A percentile compares a stretch with the other conserved stretches of the same genome.
Evolutionary conservation across 495 filamentous ascomycete species (phyloP).

Genomic region (Ascodesmis nigricans): DNA sequence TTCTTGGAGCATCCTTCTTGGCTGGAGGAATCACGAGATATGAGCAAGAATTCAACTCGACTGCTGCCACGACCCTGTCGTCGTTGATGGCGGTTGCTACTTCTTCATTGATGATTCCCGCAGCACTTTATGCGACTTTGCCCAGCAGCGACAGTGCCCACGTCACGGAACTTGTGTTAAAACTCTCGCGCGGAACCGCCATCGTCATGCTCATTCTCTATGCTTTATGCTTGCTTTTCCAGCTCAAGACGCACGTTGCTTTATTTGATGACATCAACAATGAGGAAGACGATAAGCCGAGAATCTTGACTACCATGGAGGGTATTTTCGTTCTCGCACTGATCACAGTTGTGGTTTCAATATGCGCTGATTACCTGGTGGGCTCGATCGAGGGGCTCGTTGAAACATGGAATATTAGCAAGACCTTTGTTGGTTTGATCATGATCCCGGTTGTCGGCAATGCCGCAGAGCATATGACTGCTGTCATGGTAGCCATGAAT

Average conservation of each 20-base stretch:
- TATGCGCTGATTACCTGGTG: slow-evolving; percentile 87
- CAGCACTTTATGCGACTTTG: slow-evolving; percentile 46
- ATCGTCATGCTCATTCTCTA: slow-evolving; percentile 79
- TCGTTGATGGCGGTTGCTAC: slow-evolving; percentile 85
- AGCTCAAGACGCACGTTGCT: slow-evolving; percentile 48
- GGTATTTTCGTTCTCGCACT: slow-evolving; percentile 50
- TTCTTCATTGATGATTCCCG: slow-evolving; percentile 82
- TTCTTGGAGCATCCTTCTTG: slow-evolving; percentile 92
- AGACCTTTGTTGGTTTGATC: slow-evolving; percentile 89
- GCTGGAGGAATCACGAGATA: slow-evolving; percentile 51
- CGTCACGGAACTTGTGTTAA: slow-evolving; percentile 40
- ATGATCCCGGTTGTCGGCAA: slow-evolving; percentile 95
- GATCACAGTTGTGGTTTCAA: slow-evolving; percentile 60
- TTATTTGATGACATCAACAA: slow-evolving; percentile 22
- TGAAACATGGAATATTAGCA: slow-evolving; percentile 61
- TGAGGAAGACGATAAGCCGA: slow-evolving; percentile 28
- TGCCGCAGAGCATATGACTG: slow-evolving; percentile 90
- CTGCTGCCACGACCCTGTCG: slow-evolving; percentile 85
- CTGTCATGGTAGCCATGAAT: slow-evolving; percentile 74
- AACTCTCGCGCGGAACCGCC: slow-evolving; percentile 74
- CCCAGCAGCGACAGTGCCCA: slow-evolving; percentile 20
- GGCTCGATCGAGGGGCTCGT: slow-evolving; percentile 82
- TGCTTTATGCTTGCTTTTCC: slow-evolving; percentile 75
- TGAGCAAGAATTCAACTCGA: slow-evolving; percentile 63
- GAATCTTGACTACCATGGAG: slow-evolving; percentile 36